Base-by-base conservation (phyloP, 345 rosid species). In the Excoecaria cochinchinensis region DNA sequence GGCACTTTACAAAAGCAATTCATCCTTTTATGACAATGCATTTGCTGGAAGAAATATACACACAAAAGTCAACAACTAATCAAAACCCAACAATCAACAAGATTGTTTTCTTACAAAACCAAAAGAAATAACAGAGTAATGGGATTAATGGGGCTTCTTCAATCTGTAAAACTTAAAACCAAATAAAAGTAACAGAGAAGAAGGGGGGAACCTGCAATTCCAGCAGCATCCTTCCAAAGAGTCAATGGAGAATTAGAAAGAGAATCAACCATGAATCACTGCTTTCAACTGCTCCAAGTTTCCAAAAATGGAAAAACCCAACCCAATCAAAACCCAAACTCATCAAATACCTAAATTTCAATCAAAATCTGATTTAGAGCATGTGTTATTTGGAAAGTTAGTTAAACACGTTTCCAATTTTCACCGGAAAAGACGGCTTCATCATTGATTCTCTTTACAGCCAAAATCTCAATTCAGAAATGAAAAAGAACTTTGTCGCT, bases 211-310 rank as follows among this genome's bases (percentile, higher is more conserved):
- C 89, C 87, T 10, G 89, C 93, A 69, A 90, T 77, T 83, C 98
- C 98, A 67, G 95, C 97, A 65, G 86, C 88, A 89, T 86, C 90
- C 69, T 79, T 85, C 70, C 80, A 84, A 77, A 77, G 47, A 42
- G 79, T 59, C 56, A 71, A 53, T 80, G 79, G 56, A 69, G 73
- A 65, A 72, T 36, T 19, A 17, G 72, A 48, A 71, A 72, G 46
- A 55, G 74, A 76, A 5, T 76, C 50, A 85, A 83, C 64, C 97
- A 92, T 90, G 69, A 83, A 72, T 74, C 78, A 81, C 58, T 72
- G 8, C 31, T 31, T 31, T 31, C 31, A 31, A 31, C 31, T 0
- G 31, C 31, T 2, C 31, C 31, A n/a, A n/a, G n/a, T n/a, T n/a
- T n/a, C n/a, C n/a, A 31, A 31, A 31, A 31, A 31, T 31, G 31